These are phyloP conservation scores for Candida freyschussii DNA, from an alignment of 1,139 yeast species.

Conservation along the genomic window DNA sequence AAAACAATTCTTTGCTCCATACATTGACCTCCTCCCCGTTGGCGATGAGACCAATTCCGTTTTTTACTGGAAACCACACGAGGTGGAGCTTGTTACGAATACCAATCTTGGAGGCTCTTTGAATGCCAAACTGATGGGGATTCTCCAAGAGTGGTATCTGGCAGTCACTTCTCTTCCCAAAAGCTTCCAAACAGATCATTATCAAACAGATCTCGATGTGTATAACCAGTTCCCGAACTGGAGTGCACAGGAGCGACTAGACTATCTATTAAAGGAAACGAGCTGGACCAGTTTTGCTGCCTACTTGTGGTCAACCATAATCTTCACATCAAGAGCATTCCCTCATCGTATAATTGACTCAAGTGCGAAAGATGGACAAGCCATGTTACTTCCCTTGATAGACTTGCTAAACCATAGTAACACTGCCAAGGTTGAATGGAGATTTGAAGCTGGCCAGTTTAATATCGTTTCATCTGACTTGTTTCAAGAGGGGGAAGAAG, in stretches of 20 bases:
- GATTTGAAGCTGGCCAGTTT: slow-evolving; percentile 21
- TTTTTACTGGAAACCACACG: slow-evolving; percentile 52
- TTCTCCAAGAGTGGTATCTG: slow-evolving; percentile 28
- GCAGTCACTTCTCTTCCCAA: slow-evolving; percentile 12
- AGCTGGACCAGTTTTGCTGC: slow-evolving; percentile 53
- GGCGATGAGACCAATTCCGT: slow-evolving; percentile 48
- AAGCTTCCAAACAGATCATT: slow-evolving; percentile 2
- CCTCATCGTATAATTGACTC: slow-evolving; percentile 46
- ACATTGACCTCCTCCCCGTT: slow-evolving; percentile 54
- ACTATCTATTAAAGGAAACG: slow-evolving; percentile 3
- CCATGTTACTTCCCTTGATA: slow-evolving; percentile 65
- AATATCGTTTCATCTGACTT: slow-evolving; percentile 15
- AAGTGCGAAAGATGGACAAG: slow-evolving; percentile 35
- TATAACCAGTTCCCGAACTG: slow-evolving; percentile 3
- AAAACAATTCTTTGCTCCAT: slow-evolving; percentile 34
- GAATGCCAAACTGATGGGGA: slow-evolving; percentile 28
- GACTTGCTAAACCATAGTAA: slow-evolving; percentile 68
- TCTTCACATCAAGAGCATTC: slow-evolving; percentile 66
- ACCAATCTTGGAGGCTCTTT: slow-evolving; percentile 49
- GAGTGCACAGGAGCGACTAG: slow-evolving; percentile 5
- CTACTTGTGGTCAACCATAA: slow-evolving; percentile 62
- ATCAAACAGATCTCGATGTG: slow-evolving; percentile 10
- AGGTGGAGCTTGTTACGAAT: slow-evolving; percentile 49
- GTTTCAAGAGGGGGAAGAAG: slow-evolving; percentile 38
- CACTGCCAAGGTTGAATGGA: slow-evolving; percentile 57